Percentiles rank a stretch among this genome's conserved stretches.
Evolutionary conservation across 257 asterid genomes (phyloP).

Genomic region (Hygrophila difformis): DNA sequence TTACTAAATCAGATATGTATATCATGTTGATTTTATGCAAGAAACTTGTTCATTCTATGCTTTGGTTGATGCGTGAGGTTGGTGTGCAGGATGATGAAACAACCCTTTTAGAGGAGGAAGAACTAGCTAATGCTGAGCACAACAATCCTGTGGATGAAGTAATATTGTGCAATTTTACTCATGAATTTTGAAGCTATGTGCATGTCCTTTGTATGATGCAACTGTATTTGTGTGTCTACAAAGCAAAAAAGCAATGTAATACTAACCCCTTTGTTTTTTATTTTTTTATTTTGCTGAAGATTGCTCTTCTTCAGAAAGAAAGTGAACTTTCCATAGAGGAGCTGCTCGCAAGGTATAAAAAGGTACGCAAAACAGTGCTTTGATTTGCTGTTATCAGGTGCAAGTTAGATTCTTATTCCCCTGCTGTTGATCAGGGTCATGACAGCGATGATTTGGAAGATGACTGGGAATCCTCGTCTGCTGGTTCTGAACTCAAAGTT

Average conservation of each 20-base stretch:
- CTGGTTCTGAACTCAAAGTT: conserved; percentile 43
- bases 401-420: conserved; percentile 19
- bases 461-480: conserved; percentile 33
- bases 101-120: conserved; percentile 87
- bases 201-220: conserved; percentile 12
- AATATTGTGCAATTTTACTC: conserved; percentile 14
- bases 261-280: too few species aligned
- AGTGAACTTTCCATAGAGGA: conserved; percentile 83
- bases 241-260: too few species aligned
- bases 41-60: too few species aligned
- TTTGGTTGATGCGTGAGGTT: neutral
- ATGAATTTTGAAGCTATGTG: conserved; percentile 7
- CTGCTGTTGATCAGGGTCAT: conserved; percentile 39
- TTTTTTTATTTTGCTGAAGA: conserved; percentile 37
- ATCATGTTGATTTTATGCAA: too few species aligned
- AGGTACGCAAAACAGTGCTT: conserved; percentile 49
- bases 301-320: conserved; percentile 77
- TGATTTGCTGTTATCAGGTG: conserved; percentile 16
- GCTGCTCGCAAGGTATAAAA: conserved; percentile 85
- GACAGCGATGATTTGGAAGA: conserved; percentile 26
- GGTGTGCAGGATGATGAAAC: conserved; percentile 85
- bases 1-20: too few species aligned
- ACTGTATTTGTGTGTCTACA: neutral
- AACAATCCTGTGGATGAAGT: conserved; percentile 57
- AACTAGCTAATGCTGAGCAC: conserved; percentile 61